Evolutionary conservation across 768 basidiomycete species (phyloP).

Genomic region (Rickenella mellea): DNA sequence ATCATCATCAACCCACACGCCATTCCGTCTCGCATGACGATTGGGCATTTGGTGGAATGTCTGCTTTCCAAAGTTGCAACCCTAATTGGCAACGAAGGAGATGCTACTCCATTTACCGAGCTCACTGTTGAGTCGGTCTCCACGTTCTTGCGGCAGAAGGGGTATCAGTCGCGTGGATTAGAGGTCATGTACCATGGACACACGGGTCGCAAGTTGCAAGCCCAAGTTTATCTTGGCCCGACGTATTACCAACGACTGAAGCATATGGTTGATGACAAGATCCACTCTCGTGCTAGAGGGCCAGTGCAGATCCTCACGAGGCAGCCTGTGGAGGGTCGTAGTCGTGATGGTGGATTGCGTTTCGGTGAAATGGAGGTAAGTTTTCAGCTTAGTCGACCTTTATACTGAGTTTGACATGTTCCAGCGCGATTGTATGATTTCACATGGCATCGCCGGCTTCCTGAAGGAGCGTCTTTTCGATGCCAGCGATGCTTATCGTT

Average conservation of each 20-base stretch:
- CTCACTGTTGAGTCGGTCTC: constrained; percentile 98
- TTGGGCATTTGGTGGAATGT: constrained; percentile 98
- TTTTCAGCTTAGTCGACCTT: background rate
- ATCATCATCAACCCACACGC: constrained; percentile 99
- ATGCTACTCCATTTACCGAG: constrained; percentile 97
- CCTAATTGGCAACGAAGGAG: constrained; percentile 92
- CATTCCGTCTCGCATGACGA: constrained; percentile 99
- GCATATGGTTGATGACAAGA: constrained; percentile 99
- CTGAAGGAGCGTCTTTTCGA: constrained; percentile 95
- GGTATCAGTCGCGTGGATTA: constrained; percentile 94
- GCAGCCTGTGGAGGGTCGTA: constrained; percentile 97
- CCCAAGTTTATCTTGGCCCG: constrained; percentile 96
- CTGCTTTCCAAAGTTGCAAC: constrained; percentile 93
- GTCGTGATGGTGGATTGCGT: constrained; percentile 95
- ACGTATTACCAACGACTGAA: constrained; percentile 99
- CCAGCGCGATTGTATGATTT: constrained; percentile 96
- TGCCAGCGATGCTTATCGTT: constrained; percentile 84
- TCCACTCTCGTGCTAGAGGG: constrained; percentile 93
- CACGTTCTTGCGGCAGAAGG: constrained; percentile 74
- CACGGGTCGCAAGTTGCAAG: constrained; percentile 95
- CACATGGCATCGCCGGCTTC: constrained; percentile 97
- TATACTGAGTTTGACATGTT: background rate
- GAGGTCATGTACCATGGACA: constrained; percentile 99
- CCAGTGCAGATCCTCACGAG: constrained; percentile 96
- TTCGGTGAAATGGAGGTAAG: constrained; percentile 97